A percentile compares a stretch with the other conserved stretches of the same genome.
phyloP scores from a whole-genome alignment of 176 grass and related monocot genomes.

The Guadua angustifolia region DNA sequence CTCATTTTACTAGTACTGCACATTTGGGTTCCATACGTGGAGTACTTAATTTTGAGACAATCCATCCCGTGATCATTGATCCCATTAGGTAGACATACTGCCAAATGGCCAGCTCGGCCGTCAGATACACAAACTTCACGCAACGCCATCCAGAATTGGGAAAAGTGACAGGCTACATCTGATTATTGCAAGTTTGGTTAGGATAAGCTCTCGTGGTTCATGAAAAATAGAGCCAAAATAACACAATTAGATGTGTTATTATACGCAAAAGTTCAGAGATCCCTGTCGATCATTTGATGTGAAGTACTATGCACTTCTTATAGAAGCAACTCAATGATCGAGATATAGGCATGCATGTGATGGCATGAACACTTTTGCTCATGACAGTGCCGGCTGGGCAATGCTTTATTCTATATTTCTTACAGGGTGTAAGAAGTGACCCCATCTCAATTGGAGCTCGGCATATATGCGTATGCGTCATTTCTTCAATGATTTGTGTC shows the following conservation, averaged over 20 bases:
- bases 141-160: slow-evolving; percentile 13
- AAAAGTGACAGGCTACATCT: not conserved
- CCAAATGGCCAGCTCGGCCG: slow-evolving; percentile 7
- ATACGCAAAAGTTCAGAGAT: slow-evolving; percentile 13
- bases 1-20: not conserved
- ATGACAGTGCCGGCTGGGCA: slow-evolving; percentile 17
- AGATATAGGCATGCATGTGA: slow-evolving; percentile 14
- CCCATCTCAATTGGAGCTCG: slow-evolving; percentile 18
- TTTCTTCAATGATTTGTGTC: not conserved
- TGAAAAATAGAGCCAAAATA: slow-evolving; percentile 24
- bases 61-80: slow-evolving; percentile 20
- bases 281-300: not conserved
- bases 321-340: slow-evolving; percentile 26
- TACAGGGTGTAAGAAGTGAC: slow-evolving; percentile 31
- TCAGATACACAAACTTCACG: slow-evolving; percentile 1
- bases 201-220: not conserved
- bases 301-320: not conserved
- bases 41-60: not conserved
- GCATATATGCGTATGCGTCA: not conserved
- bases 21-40: not conserved
- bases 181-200: slow-evolving; percentile 3
- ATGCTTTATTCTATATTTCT: slow-evolving; percentile 33
- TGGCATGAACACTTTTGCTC: not conserved
- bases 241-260: not conserved
- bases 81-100: not conserved